phyloP scores from a whole-genome alignment of 2,329 filamentous ascomycete species.

The Sphaerulina populicola region DNA sequence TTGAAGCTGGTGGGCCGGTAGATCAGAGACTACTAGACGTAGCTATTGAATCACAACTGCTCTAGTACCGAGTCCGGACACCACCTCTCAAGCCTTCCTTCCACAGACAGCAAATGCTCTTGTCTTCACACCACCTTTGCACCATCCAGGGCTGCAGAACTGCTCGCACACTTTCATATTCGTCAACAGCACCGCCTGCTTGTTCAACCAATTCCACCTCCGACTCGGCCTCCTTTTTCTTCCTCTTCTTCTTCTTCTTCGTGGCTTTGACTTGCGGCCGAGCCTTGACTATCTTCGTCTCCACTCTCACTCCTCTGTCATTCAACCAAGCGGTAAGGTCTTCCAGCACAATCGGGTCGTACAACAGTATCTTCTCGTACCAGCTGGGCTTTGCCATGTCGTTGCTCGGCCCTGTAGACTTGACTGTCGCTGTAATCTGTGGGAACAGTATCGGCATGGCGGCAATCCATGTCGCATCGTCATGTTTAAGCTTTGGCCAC shows the following conservation, averaged over 20 bases:
- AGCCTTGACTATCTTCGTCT: slow-evolving; percentile 12
- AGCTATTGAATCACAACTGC: no score
- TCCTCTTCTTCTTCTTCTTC: slow-evolving; percentile 34
- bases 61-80: slow-evolving; percentile 28
- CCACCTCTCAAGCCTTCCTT: slow-evolving; percentile 43
- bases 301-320: slow-evolving; percentile 22
- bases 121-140: slow-evolving; percentile 82
- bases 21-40: no score
- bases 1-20: slow-evolving; percentile 33
- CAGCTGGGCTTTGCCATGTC: slow-evolving; percentile 52
- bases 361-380: slow-evolving; percentile 89
- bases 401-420: slow-evolving; percentile 36
- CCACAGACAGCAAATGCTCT: slow-evolving; percentile 77
- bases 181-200: slow-evolving; percentile 1
- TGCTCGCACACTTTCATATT: slow-evolving; percentile 23
- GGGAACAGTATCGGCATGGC: slow-evolving; percentile 37
- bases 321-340: slow-evolving; percentile 81
- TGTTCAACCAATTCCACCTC: slow-evolving; percentile 52
- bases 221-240: slow-evolving; percentile 31
- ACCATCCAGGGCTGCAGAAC: slow-evolving; percentile 50
- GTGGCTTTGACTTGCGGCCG: slow-evolving; percentile 14
- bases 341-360: slow-evolving; percentile 82
- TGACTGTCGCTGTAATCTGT: slow-evolving; percentile 44
- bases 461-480: slow-evolving; percentile 27
- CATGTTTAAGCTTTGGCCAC: slow-evolving; percentile 19